A percentile compares a stretch with the other conserved stretches of the same genome.
phyloP scores from a whole-genome alignment of 2,329 filamentous ascomycete genomes.

The Sphaerostilbella broomeana region DNA sequence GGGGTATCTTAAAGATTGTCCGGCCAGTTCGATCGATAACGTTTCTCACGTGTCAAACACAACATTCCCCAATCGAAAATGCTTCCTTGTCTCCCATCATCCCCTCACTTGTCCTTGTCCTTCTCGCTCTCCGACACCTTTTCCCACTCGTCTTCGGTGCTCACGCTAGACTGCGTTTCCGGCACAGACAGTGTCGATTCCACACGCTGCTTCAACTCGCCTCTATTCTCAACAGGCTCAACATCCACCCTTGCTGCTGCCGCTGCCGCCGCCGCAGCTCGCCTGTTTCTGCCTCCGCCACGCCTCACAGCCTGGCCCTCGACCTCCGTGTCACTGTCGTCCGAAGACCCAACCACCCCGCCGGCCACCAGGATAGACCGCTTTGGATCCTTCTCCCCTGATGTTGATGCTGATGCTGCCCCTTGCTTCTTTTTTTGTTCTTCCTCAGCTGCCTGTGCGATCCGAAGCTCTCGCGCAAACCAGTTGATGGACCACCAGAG shows the following conservation, averaged over 20 bases:
- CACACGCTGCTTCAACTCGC: constrained; percentile 45
- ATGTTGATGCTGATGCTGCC: too few relatives aligned
- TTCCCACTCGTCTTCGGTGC: constrained; percentile 97
- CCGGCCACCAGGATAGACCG: constrained; percentile 15
- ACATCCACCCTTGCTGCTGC: constrained; percentile 27
- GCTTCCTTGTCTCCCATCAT: constrained; percentile 1
- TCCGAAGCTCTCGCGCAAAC: constrained; percentile 67
- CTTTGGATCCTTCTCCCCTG: constrained; percentile 26
- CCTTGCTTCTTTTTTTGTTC: constrained; percentile 34
- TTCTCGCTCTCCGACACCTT: constrained; percentile 67
- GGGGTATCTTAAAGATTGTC: constrained; percentile 4
- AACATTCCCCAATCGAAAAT: neutral
- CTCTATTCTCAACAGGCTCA: constrained; percentile 35
- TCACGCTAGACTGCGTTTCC: constrained; percentile 51
- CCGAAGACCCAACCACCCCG: constrained; percentile 18
- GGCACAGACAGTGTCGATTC: constrained; percentile 22
- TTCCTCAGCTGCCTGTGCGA: constrained; percentile 39
- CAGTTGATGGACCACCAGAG: constrained; percentile 96
- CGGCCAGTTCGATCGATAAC: too few relatives aligned
- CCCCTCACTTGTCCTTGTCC: constrained; percentile 46
- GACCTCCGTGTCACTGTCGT: constrained; percentile 40
- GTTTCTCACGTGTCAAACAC: too few relatives aligned
- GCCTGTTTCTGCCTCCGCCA: constrained; percentile 14
- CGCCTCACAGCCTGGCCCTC: constrained; percentile 27
- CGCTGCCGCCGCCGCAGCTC: constrained; percentile 14